Evolutionary conservation across 164 flowering plant genomes (phyloP), one percentile per base, ranked within the genome.

Genomic region (Tetrastigma voinierianum): DNA sequence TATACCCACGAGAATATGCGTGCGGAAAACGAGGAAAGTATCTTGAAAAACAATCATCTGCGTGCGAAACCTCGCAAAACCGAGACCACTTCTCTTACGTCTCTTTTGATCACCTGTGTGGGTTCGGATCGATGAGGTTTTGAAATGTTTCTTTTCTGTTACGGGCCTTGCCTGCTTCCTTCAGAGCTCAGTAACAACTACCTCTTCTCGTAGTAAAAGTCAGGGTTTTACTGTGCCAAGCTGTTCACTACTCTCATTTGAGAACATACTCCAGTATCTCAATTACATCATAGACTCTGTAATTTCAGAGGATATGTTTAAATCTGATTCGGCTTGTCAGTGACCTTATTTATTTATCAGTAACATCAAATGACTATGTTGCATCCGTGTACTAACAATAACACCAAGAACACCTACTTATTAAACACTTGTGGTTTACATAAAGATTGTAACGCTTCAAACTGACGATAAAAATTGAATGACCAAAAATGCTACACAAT

Each of bases 181-280:
- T 95, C 77, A 95, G 25, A 95, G 95, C 77, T 95, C 98, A 6
- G 91, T 85, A n/a, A n/a, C 40, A 92, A 76, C 80, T 98, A 83
- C 61, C 76, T 87, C 90, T 86, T 96, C 80, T 96, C 99, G 21
- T 89, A 97, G 48, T 90, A 92, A 40, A 96, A 91, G 61, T 96
- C 98, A 1, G 98, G 97, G 71, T n/a, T 96, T 93, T 16, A 97
- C 98, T 10, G 91, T 96, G 51, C 99, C 99, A 23, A 96, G 95
- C 74, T 90, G 87, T 75, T 96, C n/a, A n/a, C 99, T 71, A 89
- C 98, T 71, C 99, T 83, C 75, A 69, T 77, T 93, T 93, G 17
- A 96, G 90, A 53, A 96, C 90, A 73, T 85, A 75, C 71, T 96
- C 99, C 82, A 93, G 71, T 52, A 91, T 91, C 77, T 93, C 95